Percentiles rank a stretch among this genome's conserved stretches.
phyloP scores from a whole-genome alignment of 108 stramenopile genomes.

The Aureococcus anophagefferens region DNA sequence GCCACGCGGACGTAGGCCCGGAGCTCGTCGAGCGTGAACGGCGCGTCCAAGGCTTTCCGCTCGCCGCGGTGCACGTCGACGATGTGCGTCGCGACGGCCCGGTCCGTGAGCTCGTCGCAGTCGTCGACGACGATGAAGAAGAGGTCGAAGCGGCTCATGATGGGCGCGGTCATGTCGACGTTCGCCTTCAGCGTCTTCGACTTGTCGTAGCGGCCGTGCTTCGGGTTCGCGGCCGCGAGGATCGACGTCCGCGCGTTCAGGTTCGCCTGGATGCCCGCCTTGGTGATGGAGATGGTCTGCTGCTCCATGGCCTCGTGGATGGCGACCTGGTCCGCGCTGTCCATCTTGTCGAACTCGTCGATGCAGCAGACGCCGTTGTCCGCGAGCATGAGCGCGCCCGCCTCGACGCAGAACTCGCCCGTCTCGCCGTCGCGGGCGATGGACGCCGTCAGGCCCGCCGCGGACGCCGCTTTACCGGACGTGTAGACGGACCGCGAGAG shows the following conservation, averaged over 20 bases:
- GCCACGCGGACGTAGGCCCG: conserved; percentile 89
- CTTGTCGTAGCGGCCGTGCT: conserved; percentile 95
- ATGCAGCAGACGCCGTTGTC: conserved; percentile 99
- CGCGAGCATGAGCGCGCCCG: conserved; percentile 96
- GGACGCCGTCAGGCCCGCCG: conserved; percentile 96
- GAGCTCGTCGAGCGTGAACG: conserved; percentile 75
- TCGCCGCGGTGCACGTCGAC: conserved; percentile 65
- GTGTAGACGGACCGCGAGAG: conserved; percentile 89
- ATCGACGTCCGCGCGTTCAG: conserved; percentile 96
- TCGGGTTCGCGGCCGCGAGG: conserved; percentile 97
- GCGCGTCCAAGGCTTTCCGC: conserved; percentile 48
- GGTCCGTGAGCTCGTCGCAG: conserved; percentile 82
- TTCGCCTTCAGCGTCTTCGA: conserved; percentile 91
- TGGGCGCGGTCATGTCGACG: conserved; percentile 86
- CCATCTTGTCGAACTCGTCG: conserved; percentile 96
- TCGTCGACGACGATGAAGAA: conserved; percentile 98
- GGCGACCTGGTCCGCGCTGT: conserved; percentile 86
- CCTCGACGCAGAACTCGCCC: conserved; percentile 96
- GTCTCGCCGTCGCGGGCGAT: conserved; percentile 93
- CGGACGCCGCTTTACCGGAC: conserved; percentile 89
- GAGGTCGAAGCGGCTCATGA: conserved; percentile 95
- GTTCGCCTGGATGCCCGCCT: conserved; percentile 97
- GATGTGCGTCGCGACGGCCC: conserved; percentile 86
- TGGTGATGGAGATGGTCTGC: conserved; percentile 98
- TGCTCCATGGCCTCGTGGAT: conserved; percentile 98